A percentile compares a stretch with the other conserved stretches of the same genome.
Evolutionary conservation across 2,329 filamentous ascomycete species (phyloP).

Genomic region (Domatiomyces globalis): DNA sequence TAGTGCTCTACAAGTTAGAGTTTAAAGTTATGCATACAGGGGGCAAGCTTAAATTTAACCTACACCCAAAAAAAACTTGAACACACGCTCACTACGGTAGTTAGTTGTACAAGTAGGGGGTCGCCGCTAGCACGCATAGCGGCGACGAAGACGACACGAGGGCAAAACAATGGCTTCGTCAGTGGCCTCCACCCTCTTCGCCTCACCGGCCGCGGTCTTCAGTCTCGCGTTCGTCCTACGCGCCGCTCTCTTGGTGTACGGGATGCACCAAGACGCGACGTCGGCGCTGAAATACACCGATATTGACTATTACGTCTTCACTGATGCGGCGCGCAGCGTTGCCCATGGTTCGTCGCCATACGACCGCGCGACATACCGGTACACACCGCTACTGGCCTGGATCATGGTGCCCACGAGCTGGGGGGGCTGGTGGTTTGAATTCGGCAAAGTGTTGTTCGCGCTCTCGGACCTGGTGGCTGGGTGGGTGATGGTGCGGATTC

Average conservation of each 20-base stretch:
- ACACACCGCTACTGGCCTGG: conserved; percentile 90
- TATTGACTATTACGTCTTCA: conserved; percentile 98
- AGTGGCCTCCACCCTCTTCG: conserved; percentile 18
- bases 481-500: conserved; percentile 52
- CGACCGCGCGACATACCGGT: conserved; percentile 82
- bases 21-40: not conserved
- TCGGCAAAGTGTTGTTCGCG: conserved; percentile 79
- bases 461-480: conserved; percentile 71
- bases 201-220: conserved; percentile 24
- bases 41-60: not conserved
- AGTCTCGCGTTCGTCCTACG: conserved; percentile 46
- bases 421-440: conserved; percentile 54
- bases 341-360: conserved; percentile 61
- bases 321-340: conserved; percentile 73
- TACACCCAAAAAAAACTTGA: not conserved
- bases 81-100: too few species aligned
- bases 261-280: conserved; percentile 80
- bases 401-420: conserved; percentile 67
- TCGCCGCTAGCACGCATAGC: not conserved
- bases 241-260: conserved; percentile 63
- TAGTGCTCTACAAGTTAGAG: not conserved
- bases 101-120: too few species aligned
- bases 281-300: conserved; percentile 95
- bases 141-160: too few species aligned
- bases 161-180: not conserved